phyloP scores from a whole-genome alignment of 257 asterid species.

The Echium plantagineum region DNA sequence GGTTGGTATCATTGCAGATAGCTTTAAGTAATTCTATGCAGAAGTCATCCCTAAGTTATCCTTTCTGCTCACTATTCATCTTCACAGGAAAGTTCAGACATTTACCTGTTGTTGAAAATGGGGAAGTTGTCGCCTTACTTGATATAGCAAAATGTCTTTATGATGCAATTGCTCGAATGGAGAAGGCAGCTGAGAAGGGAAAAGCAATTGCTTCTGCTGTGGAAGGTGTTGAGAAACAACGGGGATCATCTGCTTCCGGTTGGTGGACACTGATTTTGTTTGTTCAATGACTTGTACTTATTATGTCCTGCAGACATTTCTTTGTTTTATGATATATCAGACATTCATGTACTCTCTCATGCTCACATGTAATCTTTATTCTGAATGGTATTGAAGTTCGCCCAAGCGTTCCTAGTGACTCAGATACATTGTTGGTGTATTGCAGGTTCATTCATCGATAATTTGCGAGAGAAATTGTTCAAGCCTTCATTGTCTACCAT shows the following conservation, averaged over 20 bases:
- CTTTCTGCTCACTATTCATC: conserved; percentile 9
- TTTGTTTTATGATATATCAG: background rate
- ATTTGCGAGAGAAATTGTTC: conserved; percentile 81
- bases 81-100: conserved; percentile 88
- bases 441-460: conserved; percentile 74
- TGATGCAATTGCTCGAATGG: conserved; percentile 97
- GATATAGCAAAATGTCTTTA: conserved; percentile 94
- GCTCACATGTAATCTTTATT: background rate
- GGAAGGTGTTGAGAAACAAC: conserved; percentile 96
- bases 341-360: background rate
- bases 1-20: conserved; percentile 31
- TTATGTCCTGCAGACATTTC: background rate
- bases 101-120: conserved; percentile 91
- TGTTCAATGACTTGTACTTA: background rate
- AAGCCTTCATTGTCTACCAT: conserved; percentile 82
- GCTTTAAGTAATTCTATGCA: background rate
- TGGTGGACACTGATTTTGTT: conserved; percentile 17
- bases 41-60: background rate
- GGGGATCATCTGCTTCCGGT: conserved; percentile 91
- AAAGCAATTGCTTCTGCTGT: conserved; percentile 98
- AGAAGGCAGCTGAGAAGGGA: conserved; percentile 97
- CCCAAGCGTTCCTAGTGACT: background rate
- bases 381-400: background rate
- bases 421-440: conserved; percentile 6
- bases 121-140: conserved; percentile 91